Evolutionary conservation across 257 asterid genomes (phyloP).

Genomic region (Solanum phureja): DNA sequence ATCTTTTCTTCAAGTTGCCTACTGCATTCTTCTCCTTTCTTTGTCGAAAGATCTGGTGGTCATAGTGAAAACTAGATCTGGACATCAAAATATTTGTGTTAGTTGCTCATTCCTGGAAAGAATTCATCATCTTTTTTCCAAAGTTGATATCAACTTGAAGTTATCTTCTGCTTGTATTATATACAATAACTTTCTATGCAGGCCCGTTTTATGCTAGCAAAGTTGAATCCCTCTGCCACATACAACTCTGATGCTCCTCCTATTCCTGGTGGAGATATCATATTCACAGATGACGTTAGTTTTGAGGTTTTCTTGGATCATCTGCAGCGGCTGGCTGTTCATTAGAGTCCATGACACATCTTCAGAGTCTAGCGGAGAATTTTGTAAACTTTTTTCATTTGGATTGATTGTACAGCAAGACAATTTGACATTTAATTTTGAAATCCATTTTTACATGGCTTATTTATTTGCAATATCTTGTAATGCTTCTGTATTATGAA

Average conservation of each 20-base stretch:
- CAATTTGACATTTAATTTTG: neutral
- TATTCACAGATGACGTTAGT: slow-evolving; percentile 96
- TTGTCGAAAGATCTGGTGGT: neutral
- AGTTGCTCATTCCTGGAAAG: neutral
- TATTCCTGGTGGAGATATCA: slow-evolving; percentile 75
- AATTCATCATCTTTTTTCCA: neutral
- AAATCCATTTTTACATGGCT: neutral
- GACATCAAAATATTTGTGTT: neutral
- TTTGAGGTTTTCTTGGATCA: slow-evolving; percentile 96
- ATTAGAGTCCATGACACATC: slow-evolving; percentile 29
- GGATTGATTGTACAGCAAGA: slow-evolving; percentile 37
- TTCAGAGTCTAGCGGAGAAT: slow-evolving; percentile 35
- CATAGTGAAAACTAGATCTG: neutral
- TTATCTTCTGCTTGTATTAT: neutral
- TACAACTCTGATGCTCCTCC: slow-evolving; percentile 62
- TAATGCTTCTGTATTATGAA: slow-evolving; percentile 4
- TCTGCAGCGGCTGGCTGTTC: slow-evolving; percentile 94
- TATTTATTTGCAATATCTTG: slow-evolving; percentile 2
- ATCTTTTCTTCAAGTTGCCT: neutral
- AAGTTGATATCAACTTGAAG: neutral
- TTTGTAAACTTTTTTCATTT: slow-evolving; percentile 28
- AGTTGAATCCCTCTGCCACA: slow-evolving; percentile 95
- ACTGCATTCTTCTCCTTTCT: neutral
- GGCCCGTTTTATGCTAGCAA: slow-evolving; percentile 97
- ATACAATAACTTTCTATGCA: slow-evolving; percentile 13